Percentiles rank a stretch among this genome's conserved stretches.
Conservation (phyloP, 2,329 filamentous ascomycete genomes). For the Dactylellina sp. region DNA sequence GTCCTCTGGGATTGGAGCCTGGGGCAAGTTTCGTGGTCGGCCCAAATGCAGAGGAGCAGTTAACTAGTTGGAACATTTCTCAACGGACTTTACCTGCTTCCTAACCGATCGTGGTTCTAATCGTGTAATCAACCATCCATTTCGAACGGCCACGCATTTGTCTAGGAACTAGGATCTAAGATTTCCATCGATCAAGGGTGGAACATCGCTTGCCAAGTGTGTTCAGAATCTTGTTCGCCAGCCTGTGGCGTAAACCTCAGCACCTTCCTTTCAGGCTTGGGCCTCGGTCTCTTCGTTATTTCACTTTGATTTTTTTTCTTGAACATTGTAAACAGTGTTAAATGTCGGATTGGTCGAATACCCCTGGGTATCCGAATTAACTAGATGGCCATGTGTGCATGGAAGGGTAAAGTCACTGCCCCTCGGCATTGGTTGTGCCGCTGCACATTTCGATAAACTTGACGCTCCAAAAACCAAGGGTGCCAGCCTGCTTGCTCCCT, state of each 20-base stretch:
- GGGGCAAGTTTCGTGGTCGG: conserved; percentile 29
- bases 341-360: neutral
- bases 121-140: conserved; percentile 35
- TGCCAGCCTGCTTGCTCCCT: conserved; percentile 28
- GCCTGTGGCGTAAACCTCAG: conserved; percentile 50
- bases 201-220: conserved; percentile 56
- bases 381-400: conserved; percentile 21
- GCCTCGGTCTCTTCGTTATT: conserved; percentile 32
- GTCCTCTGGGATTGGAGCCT: conserved; percentile 50
- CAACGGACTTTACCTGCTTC: conserved; percentile 42
- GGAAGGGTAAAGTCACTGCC: conserved; percentile 30
- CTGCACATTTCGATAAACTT: conserved; percentile 32
- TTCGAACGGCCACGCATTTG: conserved; percentile 54
- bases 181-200: conserved; percentile 55
- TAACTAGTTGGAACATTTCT: conserved; percentile 27
- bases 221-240: conserved; percentile 50
- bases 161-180: conserved; percentile 57
- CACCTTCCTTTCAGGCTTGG: conserved; percentile 51
- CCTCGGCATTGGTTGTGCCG: conserved; percentile 51
- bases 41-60: conserved; percentile 22
- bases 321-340: neutral
- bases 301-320: conserved; percentile 2
- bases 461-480: conserved; percentile 32
- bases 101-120: conserved; percentile 49
- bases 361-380: conserved; percentile 12